phyloP scores from a whole-genome alignment of 2,329 filamentous ascomycete species.

The Ceratocystis huliohia region DNA sequence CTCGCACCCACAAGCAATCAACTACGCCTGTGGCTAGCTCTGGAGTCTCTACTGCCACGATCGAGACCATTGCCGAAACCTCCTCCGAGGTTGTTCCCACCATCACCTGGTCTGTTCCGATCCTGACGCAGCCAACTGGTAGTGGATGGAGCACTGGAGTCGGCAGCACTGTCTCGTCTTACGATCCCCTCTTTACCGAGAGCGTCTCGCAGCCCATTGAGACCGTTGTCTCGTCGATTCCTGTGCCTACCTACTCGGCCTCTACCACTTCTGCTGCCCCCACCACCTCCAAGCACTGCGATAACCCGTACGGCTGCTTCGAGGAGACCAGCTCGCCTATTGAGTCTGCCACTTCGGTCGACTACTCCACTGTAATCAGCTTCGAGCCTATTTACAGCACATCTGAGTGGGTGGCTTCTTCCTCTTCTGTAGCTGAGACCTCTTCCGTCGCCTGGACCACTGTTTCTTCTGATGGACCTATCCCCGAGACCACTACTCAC shows the following conservation, averaged over 20 bases:
- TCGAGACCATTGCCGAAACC: not conserved
- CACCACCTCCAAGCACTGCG: conserved; percentile 5
- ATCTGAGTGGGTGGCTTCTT: not conserved
- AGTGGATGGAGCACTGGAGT: not conserved
- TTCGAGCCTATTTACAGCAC: conserved; percentile 7
- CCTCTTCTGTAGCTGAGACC: not conserved
- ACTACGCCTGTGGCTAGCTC: conserved; percentile 10
- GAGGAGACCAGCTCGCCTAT: not conserved
- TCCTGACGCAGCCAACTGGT: not conserved
- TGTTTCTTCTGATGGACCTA: conserved; percentile 3
- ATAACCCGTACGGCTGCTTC: conserved; percentile 18
- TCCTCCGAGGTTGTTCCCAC: not conserved
- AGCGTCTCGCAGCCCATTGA: not conserved
- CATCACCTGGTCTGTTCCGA: conserved; percentile 3
- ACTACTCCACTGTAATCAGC: conserved; percentile 7
- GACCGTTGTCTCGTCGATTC: not conserved
- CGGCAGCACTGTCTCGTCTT: conserved; percentile 3
- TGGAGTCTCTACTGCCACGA: not conserved
- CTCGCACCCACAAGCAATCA: conserved; percentile 5
- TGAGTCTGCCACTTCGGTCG: not conserved
- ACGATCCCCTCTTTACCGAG: not conserved
- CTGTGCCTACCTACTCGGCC: not conserved
- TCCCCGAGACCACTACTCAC: not conserved
- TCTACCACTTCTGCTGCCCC: not conserved
- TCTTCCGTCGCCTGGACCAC: conserved; percentile 2